Conservation (phyloP, 2,329 filamentous ascomycete genomes). For the Trichoderma koningii region DNA sequence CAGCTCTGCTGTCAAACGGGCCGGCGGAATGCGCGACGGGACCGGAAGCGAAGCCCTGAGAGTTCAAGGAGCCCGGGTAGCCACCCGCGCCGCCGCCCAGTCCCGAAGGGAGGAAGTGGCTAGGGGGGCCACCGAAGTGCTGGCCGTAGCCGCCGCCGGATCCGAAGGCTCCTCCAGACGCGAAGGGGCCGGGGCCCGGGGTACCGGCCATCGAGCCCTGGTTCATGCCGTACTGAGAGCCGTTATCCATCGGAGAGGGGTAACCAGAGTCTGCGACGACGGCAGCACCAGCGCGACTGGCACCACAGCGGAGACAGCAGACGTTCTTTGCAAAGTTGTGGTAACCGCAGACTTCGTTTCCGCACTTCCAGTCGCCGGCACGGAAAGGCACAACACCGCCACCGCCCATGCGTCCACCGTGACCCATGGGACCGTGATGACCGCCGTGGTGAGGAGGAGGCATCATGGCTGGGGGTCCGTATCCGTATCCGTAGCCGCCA, state of each 20-base stretch:
- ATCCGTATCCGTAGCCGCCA: constrained; percentile 59
- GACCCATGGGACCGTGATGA: constrained; percentile 58
- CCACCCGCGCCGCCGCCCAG: constrained; percentile 69
- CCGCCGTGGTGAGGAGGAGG: constrained; percentile 74
- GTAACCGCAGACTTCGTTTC: constrained; percentile 94
- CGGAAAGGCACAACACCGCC: constrained; percentile 93
- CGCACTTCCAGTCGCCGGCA: constrained; percentile 98
- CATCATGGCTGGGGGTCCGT: constrained; percentile 77
- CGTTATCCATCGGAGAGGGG: constrained; percentile 84
- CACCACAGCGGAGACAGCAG: constrained; percentile 93
- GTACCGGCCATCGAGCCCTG: constrained; percentile 85
- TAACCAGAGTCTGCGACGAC: constrained; percentile 94
- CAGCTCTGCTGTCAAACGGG: constrained; percentile 88
- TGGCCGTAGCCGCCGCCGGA: constrained; percentile 68
- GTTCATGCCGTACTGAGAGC: constrained; percentile 80
- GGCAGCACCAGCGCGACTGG: constrained; percentile 88
- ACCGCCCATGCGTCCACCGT: constrained; percentile 73
- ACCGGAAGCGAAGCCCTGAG: constrained; percentile 71
- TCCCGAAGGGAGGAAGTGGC: constrained; percentile 86
- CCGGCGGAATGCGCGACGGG: constrained; percentile 80
- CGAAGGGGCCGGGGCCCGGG: constrained; percentile 75
- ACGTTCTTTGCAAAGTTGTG: constrained; percentile 99
- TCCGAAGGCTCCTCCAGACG: constrained; percentile 68
- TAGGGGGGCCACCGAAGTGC: constrained; percentile 84
- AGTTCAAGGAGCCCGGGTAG: constrained; percentile 80